phyloP scores from a whole-genome alignment of 805 yeast species.

The Wickerhamomyces silvicola region DNA sequence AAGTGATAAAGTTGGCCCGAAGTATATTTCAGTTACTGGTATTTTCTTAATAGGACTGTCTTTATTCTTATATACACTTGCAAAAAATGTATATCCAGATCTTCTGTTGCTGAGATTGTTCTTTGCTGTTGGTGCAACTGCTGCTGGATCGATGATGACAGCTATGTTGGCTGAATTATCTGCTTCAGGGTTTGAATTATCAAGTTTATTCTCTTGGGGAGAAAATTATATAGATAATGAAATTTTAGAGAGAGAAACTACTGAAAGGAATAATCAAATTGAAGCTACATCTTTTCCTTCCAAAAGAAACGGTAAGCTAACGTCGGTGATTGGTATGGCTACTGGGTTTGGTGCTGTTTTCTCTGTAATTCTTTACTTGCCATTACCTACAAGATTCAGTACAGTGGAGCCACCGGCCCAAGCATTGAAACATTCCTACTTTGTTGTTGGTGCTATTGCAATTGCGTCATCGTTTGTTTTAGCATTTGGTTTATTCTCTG shows the following conservation, averaged over 20 bases:
- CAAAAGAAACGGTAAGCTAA: constrained; percentile 44
- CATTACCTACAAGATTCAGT: constrained; percentile 49
- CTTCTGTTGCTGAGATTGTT: constrained; percentile 44
- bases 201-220: constrained; percentile 14
- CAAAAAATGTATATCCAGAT: constrained; percentile 39
- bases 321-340: constrained; percentile 55
- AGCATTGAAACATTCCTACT: constrained; percentile 43
- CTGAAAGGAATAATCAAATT: constrained; percentile 13
- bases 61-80: constrained; percentile 44
- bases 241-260: constrained; percentile 7
- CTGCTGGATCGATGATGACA: constrained; percentile 50
- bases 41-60: constrained; percentile 41
- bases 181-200: constrained; percentile 35
- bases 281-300: constrained; percentile 8
- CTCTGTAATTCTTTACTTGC: constrained; percentile 47
- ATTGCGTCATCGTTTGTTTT: constrained; percentile 33
- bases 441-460: constrained; percentile 39
- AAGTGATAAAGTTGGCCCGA: constrained; percentile 57
- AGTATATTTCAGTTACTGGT: constrained; percentile 43
- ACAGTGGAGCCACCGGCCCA: constrained; percentile 32
- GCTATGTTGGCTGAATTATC: constrained; percentile 52
- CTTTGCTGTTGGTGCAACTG: constrained; percentile 56
- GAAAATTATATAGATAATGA: constrained; percentile 6
- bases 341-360: constrained; percentile 66
- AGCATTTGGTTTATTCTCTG: constrained; percentile 40